Evolutionary conservation across 2,329 filamentous ascomycete genomes (phyloP).

Genomic region (Aschersonia sp.): DNA sequence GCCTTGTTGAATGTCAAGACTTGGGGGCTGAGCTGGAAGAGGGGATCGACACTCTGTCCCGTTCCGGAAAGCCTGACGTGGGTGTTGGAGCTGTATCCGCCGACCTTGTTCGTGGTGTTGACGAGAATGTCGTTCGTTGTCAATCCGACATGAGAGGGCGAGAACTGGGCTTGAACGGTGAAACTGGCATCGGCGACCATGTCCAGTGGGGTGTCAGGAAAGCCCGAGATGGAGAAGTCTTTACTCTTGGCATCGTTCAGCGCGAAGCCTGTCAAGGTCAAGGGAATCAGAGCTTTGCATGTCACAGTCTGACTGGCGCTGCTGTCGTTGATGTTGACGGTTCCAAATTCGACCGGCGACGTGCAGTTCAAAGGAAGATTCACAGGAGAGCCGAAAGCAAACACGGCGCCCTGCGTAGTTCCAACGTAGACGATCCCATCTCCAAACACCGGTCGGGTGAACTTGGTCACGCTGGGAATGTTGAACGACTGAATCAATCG

Average conservation of each 20-base stretch:
- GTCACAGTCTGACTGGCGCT: constrained; percentile 19
- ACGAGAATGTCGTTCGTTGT: constrained; percentile 32
- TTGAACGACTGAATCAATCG: constrained; percentile 35
- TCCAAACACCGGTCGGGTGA: constrained; percentile 42
- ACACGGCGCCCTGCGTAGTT: constrained; percentile 33
- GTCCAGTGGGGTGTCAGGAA: constrained; percentile 15
- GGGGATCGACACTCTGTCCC: constrained; percentile 27
- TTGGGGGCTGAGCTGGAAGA: constrained; percentile 32
- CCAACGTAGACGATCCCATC: constrained; percentile 41
- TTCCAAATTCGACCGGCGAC: constrained; percentile 30
- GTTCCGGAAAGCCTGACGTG: constrained; percentile 33
- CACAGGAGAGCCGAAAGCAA: constrained; percentile 40
- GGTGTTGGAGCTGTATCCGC: constrained; percentile 30
- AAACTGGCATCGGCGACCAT: constrained; percentile 23
- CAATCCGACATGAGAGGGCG: constrained; percentile 29
- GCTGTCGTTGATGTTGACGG: constrained; percentile 22
- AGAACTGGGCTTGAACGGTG: constrained; percentile 27
- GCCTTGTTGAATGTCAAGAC: constrained; percentile 33
- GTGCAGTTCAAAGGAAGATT: constrained; percentile 40
- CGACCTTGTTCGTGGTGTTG: constrained; percentile 28
- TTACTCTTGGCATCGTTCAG: constrained; percentile 18
- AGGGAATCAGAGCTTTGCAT: constrained; percentile 31
- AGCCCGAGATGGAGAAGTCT: constrained; percentile 21
- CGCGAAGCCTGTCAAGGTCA: constrained; percentile 24
- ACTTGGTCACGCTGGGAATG: constrained; percentile 37